phyloP scores from a whole-genome alignment of 805 yeast species.

The Candida silvatica region DNA sequence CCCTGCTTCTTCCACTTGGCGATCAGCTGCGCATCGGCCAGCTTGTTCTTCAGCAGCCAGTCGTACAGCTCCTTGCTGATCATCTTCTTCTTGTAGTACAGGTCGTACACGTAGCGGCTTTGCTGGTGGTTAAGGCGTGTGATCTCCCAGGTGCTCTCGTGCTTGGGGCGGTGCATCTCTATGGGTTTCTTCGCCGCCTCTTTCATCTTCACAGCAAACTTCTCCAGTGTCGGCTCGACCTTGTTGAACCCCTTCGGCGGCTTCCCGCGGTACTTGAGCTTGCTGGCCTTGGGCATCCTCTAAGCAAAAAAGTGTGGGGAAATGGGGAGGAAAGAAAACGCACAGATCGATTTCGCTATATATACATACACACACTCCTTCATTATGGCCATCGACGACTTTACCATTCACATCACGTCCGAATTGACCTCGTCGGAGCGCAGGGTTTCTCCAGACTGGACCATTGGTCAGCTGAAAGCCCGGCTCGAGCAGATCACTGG shows the following conservation, averaged over 20 bases:
- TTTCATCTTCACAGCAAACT: slow-evolving; percentile 50
- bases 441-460: slow-evolving; percentile 56
- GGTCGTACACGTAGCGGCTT: slow-evolving; percentile 65
- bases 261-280: slow-evolving; percentile 23
- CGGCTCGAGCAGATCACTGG: slow-evolving; percentile 70
- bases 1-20: slow-evolving; percentile 63
- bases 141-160: slow-evolving; percentile 62
- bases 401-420: slow-evolving; percentile 54
- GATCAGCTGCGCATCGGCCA: slow-evolving; percentile 60
- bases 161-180: slow-evolving; percentile 38
- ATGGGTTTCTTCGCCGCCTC: slow-evolving; percentile 35
- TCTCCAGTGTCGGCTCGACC: slow-evolving; percentile 55
- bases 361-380: background rate
- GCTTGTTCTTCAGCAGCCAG: slow-evolving; percentile 60
- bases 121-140: slow-evolving; percentile 64
- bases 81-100: slow-evolving; percentile 62
- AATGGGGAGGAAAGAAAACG: no score
- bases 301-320: no score
- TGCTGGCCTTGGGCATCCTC: slow-evolving; percentile 7
- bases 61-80: slow-evolving; percentile 63
- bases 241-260: slow-evolving; percentile 73
- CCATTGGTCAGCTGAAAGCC: slow-evolving; percentile 39
- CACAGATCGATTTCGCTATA: background rate
- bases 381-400: slow-evolving; percentile 9
- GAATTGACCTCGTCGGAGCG: slow-evolving; percentile 63